Base-by-base conservation (phyloP, 305 asterid genomes). In the Solanum hybrid region DNA sequence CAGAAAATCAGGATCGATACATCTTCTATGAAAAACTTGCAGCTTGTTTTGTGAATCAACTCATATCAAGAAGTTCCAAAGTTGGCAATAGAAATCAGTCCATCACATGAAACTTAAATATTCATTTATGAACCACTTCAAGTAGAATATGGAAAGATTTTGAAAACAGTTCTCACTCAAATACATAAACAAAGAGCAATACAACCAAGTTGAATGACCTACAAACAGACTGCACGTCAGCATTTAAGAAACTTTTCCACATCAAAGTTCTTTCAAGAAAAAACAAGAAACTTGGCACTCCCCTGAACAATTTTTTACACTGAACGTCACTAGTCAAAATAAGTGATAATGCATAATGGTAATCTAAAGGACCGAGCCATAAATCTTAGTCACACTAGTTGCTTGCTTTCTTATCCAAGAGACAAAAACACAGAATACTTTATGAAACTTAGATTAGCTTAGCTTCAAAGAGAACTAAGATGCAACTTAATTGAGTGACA, bases 381-480 rank as follows among this genome's bases (percentile, higher is more conserved):
- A 29, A 18, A 29, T 5, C 42, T 29, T 51, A 29, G 74, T 20
- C 2, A 20, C n/a, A 46, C 22, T 26, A 28, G 73, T 42, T 51
- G 4, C 42, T 84, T 5, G 87, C 29, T 84, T 84, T 84, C 73
- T 29, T 20, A 9, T 51, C 40, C 87, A 51, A 46, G 87, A 51
- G 73, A 10, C 4, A 20, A 29, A 42, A 83, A 18, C 12, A 84
- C 18, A 46, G 5, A 28, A 8, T 83, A 42, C 16, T 28, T 42
- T 16, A 42, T 42, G 71, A 28, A 83, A 46, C 40, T 10, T 83
- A 16, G 74, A 83, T 83, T 29, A 46, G 74, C 74, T 46, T 83
- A 83, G 83, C 89, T 71, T 87, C 83, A 36, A 37, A 71, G 89
- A 67, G 67, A 39, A 37, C 89, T 83, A 71, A 36, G 80, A 87